Conservation (phyloP, 257 asterid species). For the Solanum okadae region DNA sequence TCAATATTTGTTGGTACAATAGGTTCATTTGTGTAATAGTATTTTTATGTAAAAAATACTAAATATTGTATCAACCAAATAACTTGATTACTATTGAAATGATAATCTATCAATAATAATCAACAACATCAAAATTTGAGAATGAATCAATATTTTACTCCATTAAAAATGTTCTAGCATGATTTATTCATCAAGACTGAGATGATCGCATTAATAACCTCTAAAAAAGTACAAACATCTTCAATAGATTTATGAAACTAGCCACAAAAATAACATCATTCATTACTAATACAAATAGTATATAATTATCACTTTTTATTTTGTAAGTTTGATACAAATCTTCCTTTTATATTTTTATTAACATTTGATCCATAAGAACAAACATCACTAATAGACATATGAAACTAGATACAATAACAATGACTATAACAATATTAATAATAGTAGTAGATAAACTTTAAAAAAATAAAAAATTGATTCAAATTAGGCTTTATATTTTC, state of each 20-base stretch:
- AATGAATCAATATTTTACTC: background rate
- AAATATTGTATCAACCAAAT: background rate
- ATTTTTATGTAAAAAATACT: background rate
- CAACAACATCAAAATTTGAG: background rate
- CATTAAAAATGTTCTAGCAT: background rate
- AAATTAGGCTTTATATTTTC: too few species aligned
- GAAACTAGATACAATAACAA: too few species aligned
- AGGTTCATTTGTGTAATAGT: background rate
- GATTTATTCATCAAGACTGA: background rate
- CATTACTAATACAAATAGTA: too few species aligned
- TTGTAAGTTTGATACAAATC: background rate
- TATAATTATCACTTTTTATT: too few species aligned
- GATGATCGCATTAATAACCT: background rate
- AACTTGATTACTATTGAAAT: too few species aligned
- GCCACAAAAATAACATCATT: background rate
- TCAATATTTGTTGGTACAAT: background rate
- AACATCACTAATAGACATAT: too few species aligned
- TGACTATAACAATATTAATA: too few species aligned
- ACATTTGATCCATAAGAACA: background rate
- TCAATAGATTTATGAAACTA: background rate
- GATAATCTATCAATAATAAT: background rate
- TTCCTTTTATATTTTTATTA: too few species aligned
- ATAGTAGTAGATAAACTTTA: too few species aligned
- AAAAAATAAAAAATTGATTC: too few species aligned
- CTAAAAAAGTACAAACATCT: background rate